Base-by-base conservation (phyloP, 805 yeast genomes). In the Sugiyamaella qingdaonensis region DNA sequence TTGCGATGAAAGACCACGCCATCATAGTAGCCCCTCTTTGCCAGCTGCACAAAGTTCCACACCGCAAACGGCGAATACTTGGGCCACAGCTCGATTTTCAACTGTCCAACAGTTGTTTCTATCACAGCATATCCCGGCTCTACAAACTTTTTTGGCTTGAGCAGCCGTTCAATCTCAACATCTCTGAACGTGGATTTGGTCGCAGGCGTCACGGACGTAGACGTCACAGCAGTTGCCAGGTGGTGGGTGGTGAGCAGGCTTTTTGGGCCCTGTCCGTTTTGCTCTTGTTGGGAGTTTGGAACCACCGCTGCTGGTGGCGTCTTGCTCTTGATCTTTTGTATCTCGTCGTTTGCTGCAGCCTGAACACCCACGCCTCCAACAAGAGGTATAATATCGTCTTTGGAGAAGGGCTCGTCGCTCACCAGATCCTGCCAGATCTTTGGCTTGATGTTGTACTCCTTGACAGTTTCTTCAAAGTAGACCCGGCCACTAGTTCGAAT, bases 1-100 rank as follows among this genome's bases (percentile, higher is more conserved):
- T 64, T 64, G 13, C 69, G 56, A 44, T 64, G 68, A 50, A 67
- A 67, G 16, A 51, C 52, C 14, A 62, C 54, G 11, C 68, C 69
- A 44, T 68, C 53, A 37, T 65, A 68, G 45, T 65, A 67, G 8
- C 70, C 70, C 45, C 59, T 46, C 32, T 67, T 53, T 1, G 70
- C 67, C 49, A 64, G 53, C 43, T 60, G 37, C 14, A 64, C 56
- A 52, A 64, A 64, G 51, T 64, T 64, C 52, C 59, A 64, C 24
- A 64, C 67, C 9, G 67, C 62, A 46, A 61, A 57, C 0, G 67
- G 67, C 1, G 67, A 57, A 36, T 62, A 60, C 34, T 54, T 56
- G 2, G 66, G 58, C 27, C 51, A 49, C 31, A 64, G 54, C 52
- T 62, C 67, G 10, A 64, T 46, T 13, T 52, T 56, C 14, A 64